Evolutionary conservation across 768 basidiomycete species (phyloP).

Genomic region (Leucocoprinus sp.): DNA sequence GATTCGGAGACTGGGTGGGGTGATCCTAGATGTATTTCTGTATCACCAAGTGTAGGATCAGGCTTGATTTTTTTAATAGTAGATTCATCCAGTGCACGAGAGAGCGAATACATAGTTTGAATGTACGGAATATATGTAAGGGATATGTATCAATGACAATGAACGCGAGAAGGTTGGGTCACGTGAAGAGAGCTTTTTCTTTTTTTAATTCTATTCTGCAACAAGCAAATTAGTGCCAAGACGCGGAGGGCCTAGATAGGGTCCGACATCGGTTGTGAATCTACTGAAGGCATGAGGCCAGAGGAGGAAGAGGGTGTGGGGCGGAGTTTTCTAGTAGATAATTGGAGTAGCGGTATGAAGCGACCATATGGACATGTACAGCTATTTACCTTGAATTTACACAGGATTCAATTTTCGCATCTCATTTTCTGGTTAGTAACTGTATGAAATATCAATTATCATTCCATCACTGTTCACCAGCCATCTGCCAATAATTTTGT

Average conservation of each 20-base stretch:
- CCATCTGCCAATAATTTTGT: slow-evolving; percentile 6
- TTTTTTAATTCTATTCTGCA: too few species aligned
- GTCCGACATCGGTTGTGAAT: too few species aligned
- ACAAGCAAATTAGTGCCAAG: too few species aligned
- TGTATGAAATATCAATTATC: slow-evolving; percentile 2
- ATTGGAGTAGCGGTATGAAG: too few species aligned
- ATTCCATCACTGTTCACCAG: slow-evolving; percentile 8
- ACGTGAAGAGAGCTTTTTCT: slow-evolving; percentile 1
- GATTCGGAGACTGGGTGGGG: slow-evolving; percentile 18
- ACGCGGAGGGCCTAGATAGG: too few species aligned
- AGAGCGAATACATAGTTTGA: slow-evolving; percentile 51
- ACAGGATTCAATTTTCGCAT: neutral
- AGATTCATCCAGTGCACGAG: slow-evolving; percentile 43
- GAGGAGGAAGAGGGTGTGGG: too few species aligned
- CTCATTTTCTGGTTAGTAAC: slow-evolving; percentile 7
- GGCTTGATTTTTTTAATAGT: slow-evolving; percentile 12
- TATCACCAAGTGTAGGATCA: slow-evolving; percentile 23
- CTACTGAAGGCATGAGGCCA: too few species aligned
- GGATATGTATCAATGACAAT: slow-evolving; percentile 7
- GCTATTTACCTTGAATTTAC: neutral
- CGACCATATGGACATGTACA: too few species aligned
- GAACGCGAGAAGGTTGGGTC: slow-evolving; percentile 3
- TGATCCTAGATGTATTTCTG: slow-evolving; percentile 31
- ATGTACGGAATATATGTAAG: neutral
- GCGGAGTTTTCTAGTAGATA: too few species aligned